These are phyloP conservation scores for Suillus hirtellus DNA, from an alignment of 768 basidiomycete species.

Conservation along the genomic window DNA sequence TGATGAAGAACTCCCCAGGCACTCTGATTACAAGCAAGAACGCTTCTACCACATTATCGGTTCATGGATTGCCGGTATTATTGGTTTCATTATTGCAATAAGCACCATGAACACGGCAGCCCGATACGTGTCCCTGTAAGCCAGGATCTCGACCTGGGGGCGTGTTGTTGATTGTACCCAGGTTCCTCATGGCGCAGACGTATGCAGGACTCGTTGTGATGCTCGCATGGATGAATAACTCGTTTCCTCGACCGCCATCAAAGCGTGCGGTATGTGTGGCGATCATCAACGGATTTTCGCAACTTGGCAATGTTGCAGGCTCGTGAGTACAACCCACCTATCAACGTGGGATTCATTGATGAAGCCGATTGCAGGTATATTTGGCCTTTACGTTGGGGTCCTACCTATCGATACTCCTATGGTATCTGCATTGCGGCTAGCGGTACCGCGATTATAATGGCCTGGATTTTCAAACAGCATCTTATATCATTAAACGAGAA, in stretches of 20 bases:
- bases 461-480: constrained; percentile 45
- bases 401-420: constrained; percentile 70
- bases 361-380: constrained; percentile 46
- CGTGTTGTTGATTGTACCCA: constrained; percentile 25
- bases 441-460: constrained; percentile 50
- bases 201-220: constrained; percentile 74
- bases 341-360: constrained; percentile 4
- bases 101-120: constrained; percentile 62
- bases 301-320: constrained; percentile 82
- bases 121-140: constrained; percentile 67
- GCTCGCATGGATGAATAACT: constrained; percentile 51
- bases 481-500: constrained; percentile 43
- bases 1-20: constrained; percentile 37
- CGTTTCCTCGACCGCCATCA: constrained; percentile 73
- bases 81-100: constrained; percentile 69
- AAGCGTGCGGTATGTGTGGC: constrained; percentile 86
- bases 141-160: constrained; percentile 13
- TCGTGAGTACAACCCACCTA: constrained; percentile 52
- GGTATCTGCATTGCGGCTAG: constrained; percentile 68
- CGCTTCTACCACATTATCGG: constrained; percentile 68
- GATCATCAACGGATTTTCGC: constrained; percentile 77
- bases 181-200: constrained; percentile 76
- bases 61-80: constrained; percentile 55
- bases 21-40: constrained; percentile 70
- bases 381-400: constrained; percentile 72